These are phyloP conservation scores for Phytophthora megakarya DNA, from an alignment of 352 stramenopile species.

Conservation along the genomic window DNA sequence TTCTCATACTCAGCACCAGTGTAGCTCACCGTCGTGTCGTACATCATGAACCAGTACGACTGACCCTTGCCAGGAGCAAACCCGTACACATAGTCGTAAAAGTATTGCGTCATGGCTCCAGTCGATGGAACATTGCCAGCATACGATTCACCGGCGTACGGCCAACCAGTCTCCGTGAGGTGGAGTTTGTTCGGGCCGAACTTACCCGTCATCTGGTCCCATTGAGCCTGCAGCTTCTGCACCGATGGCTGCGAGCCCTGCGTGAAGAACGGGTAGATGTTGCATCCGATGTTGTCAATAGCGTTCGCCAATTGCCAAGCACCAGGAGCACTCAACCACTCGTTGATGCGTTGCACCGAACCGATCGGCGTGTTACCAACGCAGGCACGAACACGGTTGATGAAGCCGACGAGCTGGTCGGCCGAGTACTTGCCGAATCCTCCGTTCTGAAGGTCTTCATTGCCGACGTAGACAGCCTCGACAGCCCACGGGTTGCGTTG, in stretches of 20 bases:
- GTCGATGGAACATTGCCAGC: conserved; percentile 40
- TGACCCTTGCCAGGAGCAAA: conserved; percentile 14
- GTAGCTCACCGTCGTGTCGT: conserved; percentile 57
- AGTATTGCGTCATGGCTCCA: conserved; percentile 41
- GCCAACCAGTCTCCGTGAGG: conserved; percentile 66
- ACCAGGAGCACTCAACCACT: conserved; percentile 46
- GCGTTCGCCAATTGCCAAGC: conserved; percentile 40
- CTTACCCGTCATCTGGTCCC: conserved; percentile 43
- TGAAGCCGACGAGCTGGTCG: conserved; percentile 44
- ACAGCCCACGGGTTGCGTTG: conserved; percentile 37
- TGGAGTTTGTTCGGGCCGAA: conserved; percentile 48
- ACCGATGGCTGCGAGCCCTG: conserved; percentile 36
- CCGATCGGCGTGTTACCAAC: conserved; percentile 59
- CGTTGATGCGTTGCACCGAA: conserved; percentile 71
- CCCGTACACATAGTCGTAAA: conserved; percentile 47
- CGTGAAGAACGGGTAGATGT: conserved; percentile 58
- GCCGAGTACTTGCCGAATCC: conserved; percentile 44
- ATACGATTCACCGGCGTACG: conserved; percentile 37
- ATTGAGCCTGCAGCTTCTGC: conserved; percentile 59
- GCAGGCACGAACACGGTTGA: conserved; percentile 50
- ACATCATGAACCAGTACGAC: conserved; percentile 70
- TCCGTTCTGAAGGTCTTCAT: conserved; percentile 66
- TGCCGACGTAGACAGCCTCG: conserved; percentile 73
- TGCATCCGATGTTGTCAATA: conserved; percentile 36
- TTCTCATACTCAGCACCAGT: conserved; percentile 51